phyloP scores from a whole-genome alignment of 2,329 filamentous ascomycete species.

The Phyllosticta citribraziliensis region DNA sequence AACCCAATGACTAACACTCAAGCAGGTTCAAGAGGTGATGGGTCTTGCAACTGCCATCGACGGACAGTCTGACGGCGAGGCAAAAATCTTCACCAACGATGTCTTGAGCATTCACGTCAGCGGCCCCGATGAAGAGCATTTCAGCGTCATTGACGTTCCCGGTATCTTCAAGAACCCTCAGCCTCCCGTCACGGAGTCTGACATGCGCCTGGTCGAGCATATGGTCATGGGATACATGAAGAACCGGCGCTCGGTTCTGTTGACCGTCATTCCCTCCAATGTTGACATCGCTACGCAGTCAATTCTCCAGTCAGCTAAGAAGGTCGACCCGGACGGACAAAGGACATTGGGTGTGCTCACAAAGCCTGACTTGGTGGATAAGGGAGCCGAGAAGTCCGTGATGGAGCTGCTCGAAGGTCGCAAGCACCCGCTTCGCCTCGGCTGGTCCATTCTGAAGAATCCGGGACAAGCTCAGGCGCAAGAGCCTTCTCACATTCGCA shows the following conservation, averaged over 20 bases:
- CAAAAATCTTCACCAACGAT: slow-evolving; percentile 30
- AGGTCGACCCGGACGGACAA: slow-evolving; percentile 21
- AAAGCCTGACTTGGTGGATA: slow-evolving; percentile 25
- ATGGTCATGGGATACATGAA: slow-evolving; percentile 21
- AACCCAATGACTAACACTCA: too few relatives aligned
- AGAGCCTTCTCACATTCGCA: slow-evolving; percentile 18
- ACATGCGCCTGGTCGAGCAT: slow-evolving; percentile 17
- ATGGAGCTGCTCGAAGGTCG: slow-evolving; percentile 31
- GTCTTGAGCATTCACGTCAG: slow-evolving; percentile 34
- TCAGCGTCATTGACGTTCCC: slow-evolving; percentile 39
- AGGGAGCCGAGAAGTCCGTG: slow-evolving; percentile 30
- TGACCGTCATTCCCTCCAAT: slow-evolving; percentile 19
- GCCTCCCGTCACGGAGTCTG: slow-evolving; percentile 15
- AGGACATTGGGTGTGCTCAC: slow-evolving; percentile 30
- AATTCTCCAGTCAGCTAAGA: slow-evolving; percentile 33
- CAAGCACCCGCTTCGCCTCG: slow-evolving; percentile 33
- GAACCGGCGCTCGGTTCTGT: slow-evolving; percentile 21
- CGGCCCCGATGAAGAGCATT: slow-evolving; percentile 30
- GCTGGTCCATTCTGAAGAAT: slow-evolving; percentile 48
- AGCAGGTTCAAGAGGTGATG: not conserved
- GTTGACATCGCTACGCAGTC: slow-evolving; percentile 38
- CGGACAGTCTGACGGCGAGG: too few relatives aligned
- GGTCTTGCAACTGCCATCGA: not conserved
- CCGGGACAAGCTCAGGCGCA: slow-evolving; percentile 18
- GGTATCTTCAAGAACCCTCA: slow-evolving; percentile 32